Conservation (phyloP, 2,329 filamentous ascomycete genomes). For the Aspergillus puulaauensis region DNA sequence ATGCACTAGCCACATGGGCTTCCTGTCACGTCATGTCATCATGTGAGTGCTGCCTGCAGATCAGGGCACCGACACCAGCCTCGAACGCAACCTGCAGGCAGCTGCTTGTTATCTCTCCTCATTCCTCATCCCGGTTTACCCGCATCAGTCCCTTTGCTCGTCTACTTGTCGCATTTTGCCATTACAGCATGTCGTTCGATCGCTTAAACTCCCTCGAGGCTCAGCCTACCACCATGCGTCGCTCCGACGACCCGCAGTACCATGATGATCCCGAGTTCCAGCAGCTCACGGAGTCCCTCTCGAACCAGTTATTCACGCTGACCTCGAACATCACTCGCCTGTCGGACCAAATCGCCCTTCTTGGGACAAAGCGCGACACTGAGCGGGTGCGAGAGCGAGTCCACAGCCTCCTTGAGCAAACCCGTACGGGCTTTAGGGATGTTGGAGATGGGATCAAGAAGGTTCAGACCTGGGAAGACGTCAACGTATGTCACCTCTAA, state of each 20-base stretch:
- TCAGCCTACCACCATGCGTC: constrained; percentile 66
- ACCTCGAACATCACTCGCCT: constrained; percentile 85
- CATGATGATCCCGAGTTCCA: constrained; percentile 92
- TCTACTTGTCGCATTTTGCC: constrained; percentile 1
- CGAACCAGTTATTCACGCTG: constrained; percentile 83
- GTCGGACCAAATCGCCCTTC: constrained; percentile 76
- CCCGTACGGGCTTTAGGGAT: constrained; percentile 81
- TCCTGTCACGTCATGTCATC: constrained; percentile 26
- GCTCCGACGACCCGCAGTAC: constrained; percentile 72
- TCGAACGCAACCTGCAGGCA: constrained; percentile 16
- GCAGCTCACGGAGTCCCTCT: constrained; percentile 75
- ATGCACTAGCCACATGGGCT: background rate
- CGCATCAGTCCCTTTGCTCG: constrained; percentile 2
- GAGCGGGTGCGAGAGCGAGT: constrained; percentile 88
- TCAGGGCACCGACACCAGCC: constrained; percentile 21
- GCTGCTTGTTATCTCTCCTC: constrained; percentile 8
- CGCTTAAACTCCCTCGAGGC: constrained; percentile 82
- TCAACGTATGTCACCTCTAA: constrained; percentile 60
- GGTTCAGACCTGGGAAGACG: constrained; percentile 81
- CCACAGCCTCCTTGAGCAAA: constrained; percentile 82
- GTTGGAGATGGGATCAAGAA: constrained; percentile 93
- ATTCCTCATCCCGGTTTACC: constrained; percentile 13
- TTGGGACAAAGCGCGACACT: constrained; percentile 89
- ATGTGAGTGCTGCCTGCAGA: constrained; percentile 22
- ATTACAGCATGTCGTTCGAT: constrained; percentile 78